Evolutionary conservation across 352 stramenopile species (phyloP).

Genomic region (Phytophthora pistaciae): DNA sequence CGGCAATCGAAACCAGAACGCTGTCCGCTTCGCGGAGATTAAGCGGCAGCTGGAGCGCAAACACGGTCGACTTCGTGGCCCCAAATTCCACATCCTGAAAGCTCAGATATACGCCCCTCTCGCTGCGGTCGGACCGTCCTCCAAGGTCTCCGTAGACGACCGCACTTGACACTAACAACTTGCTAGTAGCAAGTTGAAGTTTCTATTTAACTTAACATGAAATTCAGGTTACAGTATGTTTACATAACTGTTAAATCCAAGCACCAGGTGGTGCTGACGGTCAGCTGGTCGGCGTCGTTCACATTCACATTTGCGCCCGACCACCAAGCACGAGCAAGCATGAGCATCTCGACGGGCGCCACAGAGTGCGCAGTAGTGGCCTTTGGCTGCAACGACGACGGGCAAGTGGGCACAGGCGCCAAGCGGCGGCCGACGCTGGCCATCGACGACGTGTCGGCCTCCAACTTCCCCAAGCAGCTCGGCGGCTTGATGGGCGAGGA

Average conservation of each 20-base stretch:
- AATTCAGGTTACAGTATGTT: neutral
- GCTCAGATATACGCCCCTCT: constrained; percentile 42
- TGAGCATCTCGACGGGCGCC: constrained; percentile 29
- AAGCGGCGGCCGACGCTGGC: constrained; percentile 57
- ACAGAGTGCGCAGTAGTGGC: constrained; percentile 59
- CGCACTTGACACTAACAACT: constrained; percentile 5
- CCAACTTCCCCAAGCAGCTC: constrained; percentile 79
- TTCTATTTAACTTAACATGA: neutral
- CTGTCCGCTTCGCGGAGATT: constrained; percentile 48
- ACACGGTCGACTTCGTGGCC: constrained; percentile 40
- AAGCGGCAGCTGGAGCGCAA: constrained; percentile 50
- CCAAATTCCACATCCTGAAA: constrained; percentile 60
- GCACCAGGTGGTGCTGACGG: constrained; percentile 12
- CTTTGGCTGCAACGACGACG: constrained; percentile 89
- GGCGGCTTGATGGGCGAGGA: constrained; percentile 56
- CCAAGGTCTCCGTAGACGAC: constrained; percentile 13
- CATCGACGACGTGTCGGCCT: constrained; percentile 80
- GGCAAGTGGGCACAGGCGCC: constrained; percentile 78
- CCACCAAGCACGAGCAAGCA: neutral
- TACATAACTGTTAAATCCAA: constrained; percentile 6
- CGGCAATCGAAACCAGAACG: constrained; percentile 44
- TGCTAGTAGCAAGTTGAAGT: constrained; percentile 24
- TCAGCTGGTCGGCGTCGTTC: neutral
- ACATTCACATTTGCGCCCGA: constrained; percentile 12
- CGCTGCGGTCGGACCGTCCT: neutral